Evolutionary conservation across 768 basidiomycete genomes (phyloP).

Genomic region (Coprinellus micaceus): DNA sequence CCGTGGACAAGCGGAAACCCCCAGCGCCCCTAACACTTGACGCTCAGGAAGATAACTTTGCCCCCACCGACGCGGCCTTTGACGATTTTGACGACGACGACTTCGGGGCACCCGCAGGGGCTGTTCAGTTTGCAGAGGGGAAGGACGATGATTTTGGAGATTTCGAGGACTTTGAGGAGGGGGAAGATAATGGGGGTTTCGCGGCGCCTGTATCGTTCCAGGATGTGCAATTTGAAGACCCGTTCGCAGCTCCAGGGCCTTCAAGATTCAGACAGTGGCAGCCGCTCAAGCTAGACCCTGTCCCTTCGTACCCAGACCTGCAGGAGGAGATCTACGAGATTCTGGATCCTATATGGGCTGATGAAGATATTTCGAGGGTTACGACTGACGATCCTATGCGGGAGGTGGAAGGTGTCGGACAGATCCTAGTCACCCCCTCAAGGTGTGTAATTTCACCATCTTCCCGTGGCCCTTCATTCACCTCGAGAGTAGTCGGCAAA

Average conservation of each 20-base stretch:
- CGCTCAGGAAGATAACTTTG: conserved; percentile 29
- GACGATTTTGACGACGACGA: conserved; percentile 67
- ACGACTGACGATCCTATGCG: conserved; percentile 72
- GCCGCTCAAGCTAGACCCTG: conserved; percentile 60
- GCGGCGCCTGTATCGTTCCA: conserved; percentile 1
- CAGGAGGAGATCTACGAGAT: conserved; percentile 61
- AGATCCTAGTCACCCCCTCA: conserved; percentile 70
- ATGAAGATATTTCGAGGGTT: conserved; percentile 44
- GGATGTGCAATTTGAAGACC: conserved; percentile 4
- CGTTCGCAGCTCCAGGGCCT: conserved; percentile 36
- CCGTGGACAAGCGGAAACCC: conserved; percentile 15
- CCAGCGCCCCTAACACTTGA: conserved; percentile 19
- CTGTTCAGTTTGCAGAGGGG: conserved; percentile 34
- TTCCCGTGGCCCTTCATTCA: not conserved
- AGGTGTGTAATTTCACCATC: conserved; percentile 45
- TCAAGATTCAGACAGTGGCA: conserved; percentile 49
- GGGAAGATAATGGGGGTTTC: not conserved
- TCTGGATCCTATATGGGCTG: conserved; percentile 62
- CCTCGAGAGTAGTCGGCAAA: conserved; percentile 55
- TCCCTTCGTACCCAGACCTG: conserved; percentile 55
- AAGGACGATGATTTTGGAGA: conserved; percentile 84
- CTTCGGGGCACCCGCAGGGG: conserved; percentile 48
- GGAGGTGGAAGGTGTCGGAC: conserved; percentile 75
- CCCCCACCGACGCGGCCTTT: conserved; percentile 35
- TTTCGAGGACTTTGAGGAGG: conserved; percentile 79